Evolutionary conservation across 2,329 filamentous ascomycete species (phyloP), one percentile per base, ranked within the genome.

Genomic region (Tolypocladium ovalisporum): DNA sequence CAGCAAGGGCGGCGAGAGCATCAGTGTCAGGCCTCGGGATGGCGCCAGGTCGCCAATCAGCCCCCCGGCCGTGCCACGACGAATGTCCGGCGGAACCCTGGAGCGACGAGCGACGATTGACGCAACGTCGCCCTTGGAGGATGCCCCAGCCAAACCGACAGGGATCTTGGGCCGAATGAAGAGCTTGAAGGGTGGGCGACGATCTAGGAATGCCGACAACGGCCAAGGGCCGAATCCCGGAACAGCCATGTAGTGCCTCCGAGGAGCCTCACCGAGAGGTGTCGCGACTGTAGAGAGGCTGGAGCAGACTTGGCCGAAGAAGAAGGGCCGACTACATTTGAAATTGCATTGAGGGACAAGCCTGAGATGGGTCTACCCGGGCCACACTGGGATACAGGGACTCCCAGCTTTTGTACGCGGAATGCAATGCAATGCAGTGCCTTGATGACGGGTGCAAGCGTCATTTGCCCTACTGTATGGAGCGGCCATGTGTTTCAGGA

Each of bases 121-220:
- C 62, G 77, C 73, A 13, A 52, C 19, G 29, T 68, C 70, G 35
- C 66, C 69, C 17, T 64, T 67, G 22, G 67, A 67, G n/a, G 68
- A 68, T 54, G 72, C 71, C 62, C 68, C 70, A 63, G 69, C 73
- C 63, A 76, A 77, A 67, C 70, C 71, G 53, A 81, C 81, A 52
- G 87, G 89, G 2, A 86, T 95, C 61, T 70, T 95, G 60, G 88
- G 83, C 55, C 83, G 90, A 56, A 89, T 94, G 75, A 91, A 89
- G 80, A 90, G 87, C 71, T 74, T 94, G 72, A 92, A 90, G 76
- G 86, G 87, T 54, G 83, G 84, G 36, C 79, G 85, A 62, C 68
- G 70, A 59, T 64, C 70, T 52, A 66, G 64, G 42, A 62, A 69
- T 66, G 61, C 68, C 64, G 63, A 70, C 66, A 40, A 49, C 2